These are phyloP conservation scores for Taphrina communis DNA, from an alignment of 1,139 yeast genomes.

Conservation along the genomic window DNA sequence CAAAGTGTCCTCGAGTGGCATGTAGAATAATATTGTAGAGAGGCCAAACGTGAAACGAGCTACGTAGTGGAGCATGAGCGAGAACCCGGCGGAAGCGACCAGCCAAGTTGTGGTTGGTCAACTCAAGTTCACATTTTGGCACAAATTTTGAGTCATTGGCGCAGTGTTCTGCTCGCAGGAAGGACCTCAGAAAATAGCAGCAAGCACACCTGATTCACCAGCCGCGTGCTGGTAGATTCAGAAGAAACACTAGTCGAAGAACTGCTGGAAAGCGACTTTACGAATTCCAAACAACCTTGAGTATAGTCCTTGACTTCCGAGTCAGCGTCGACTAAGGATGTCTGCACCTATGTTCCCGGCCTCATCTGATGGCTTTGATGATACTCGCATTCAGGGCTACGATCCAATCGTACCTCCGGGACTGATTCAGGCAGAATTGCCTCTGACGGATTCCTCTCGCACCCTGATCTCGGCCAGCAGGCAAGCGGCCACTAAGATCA, in stretches of 20 bases:
- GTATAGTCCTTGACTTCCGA: too few species aligned
- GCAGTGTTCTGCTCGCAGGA: too few species aligned
- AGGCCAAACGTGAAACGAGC: not conserved
- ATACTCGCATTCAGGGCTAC: constrained; percentile 69
- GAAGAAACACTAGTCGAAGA: too few species aligned
- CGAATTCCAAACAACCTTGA: too few species aligned
- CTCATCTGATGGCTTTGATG: constrained; percentile 58
- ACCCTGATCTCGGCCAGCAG: constrained; percentile 77
- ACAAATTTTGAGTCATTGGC: constrained; percentile 8
- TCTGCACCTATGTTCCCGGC: constrained; percentile 47
- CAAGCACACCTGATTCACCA: too few species aligned
- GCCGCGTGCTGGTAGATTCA: too few species aligned
- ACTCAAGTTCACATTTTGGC: not conserved
- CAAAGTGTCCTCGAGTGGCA: too few species aligned
- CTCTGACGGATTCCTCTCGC: constrained; percentile 66
- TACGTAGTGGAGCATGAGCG: constrained; percentile 3
- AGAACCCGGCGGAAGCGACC: not conserved
- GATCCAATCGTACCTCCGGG: constrained; percentile 97
- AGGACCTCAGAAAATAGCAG: too few species aligned
- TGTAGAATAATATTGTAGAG: too few species aligned
- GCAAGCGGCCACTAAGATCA: constrained; percentile 70
- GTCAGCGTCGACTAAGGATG: not conserved
- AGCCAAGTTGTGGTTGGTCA: not conserved
- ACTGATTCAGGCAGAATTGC: constrained; percentile 85
- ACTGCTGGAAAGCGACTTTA: too few species aligned